Evolutionary conservation across 345 rosid species (phyloP), one percentile per base, ranked within the genome.

Genomic region (Sonneratia caseolaris): DNA sequence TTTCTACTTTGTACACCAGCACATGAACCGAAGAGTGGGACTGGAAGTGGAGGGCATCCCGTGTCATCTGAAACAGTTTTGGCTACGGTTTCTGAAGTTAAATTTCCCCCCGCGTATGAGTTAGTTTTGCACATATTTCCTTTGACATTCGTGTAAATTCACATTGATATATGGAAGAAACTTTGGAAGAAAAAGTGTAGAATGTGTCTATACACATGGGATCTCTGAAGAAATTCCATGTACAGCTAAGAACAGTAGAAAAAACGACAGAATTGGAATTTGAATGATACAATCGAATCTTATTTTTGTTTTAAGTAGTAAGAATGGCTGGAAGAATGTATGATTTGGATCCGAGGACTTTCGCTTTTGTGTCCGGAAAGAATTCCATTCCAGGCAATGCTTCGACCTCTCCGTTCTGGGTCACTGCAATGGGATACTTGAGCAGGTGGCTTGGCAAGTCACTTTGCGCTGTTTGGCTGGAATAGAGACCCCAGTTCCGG

Each of bases 381-480:
- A 66, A 73, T 37, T 79, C 76, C 19, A 64, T 27, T 64, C 79
- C 83, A 0, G 79, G 77, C 48, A 76, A 74, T 48, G 76, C 76
- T 45, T 27, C 15, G 0, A 84, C 72, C 66, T 77, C 79, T 36
- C 87, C 89, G 35, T 71, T 64, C 14, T 45, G 22, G 0, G 66
- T 45, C 27, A 86, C 77, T 43, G 51, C 73, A n/a, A 82, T 71
- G 24, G 87, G 86, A 71, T 86, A 82, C 70, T 73, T 64, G 15
- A 86, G 79, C 83, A 86, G 72, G 70, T 86, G 87, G 22, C 87
- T 81, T 3, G 85, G 81, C 77, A 86, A 59, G 78, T 82, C 85
- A n/a, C 67, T 71, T 14, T 77, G 80, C 18, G 73, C 42, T 49
- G 68, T 64, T 62, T 81, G 66, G 2, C 68, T 67, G 4, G 78